Percentiles rank a stretch among this genome's conserved stretches.
phyloP scores from a whole-genome alignment of 495 filamentous ascomycete genomes.

The Massariosphaeria phaeospora region DNA sequence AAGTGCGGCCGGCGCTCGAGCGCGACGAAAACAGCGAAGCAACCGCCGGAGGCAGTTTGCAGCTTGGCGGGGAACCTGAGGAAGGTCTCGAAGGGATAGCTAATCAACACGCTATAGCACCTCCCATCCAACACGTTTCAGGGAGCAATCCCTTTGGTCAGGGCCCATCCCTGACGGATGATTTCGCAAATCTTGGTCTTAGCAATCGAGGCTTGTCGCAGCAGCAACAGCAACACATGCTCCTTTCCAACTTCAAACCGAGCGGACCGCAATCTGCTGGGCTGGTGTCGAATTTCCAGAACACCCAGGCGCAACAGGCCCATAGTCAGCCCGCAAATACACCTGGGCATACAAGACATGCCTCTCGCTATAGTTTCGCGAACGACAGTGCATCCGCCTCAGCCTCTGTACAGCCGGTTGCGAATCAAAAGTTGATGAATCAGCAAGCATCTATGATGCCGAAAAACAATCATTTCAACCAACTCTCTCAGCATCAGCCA shows the following conservation, averaged over 20 bases:
- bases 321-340: constrained; percentile 43
- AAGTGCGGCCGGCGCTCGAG: constrained; percentile 36
- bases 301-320: constrained; percentile 41
- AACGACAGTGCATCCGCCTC: constrained; percentile 64
- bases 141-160: constrained; percentile 45
- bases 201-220: constrained; percentile 70
- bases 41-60: constrained; percentile 77
- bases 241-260: constrained; percentile 54
- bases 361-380: constrained; percentile 83
- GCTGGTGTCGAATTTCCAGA: constrained; percentile 55
- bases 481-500: constrained; percentile 56
- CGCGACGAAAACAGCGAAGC: constrained; percentile 40
- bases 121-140: constrained; percentile 60
- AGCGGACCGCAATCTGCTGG: constrained; percentile 49
- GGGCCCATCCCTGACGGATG: constrained; percentile 46
- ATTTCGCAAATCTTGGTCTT: constrained; percentile 52
- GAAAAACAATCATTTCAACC: constrained; percentile 38
- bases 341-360: constrained; percentile 77
- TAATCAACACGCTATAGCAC: constrained; percentile 59
- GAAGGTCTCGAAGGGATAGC: constrained; percentile 49
- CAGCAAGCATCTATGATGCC: constrained; percentile 92
- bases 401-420: constrained; percentile 71
- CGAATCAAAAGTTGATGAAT: constrained; percentile 78
- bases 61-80: constrained; percentile 87
- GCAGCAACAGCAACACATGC: constrained; percentile 67